These are phyloP conservation scores for Camelina sativa DNA, from an alignment of 345 rosid genomes.

Conservation along the genomic window DNA sequence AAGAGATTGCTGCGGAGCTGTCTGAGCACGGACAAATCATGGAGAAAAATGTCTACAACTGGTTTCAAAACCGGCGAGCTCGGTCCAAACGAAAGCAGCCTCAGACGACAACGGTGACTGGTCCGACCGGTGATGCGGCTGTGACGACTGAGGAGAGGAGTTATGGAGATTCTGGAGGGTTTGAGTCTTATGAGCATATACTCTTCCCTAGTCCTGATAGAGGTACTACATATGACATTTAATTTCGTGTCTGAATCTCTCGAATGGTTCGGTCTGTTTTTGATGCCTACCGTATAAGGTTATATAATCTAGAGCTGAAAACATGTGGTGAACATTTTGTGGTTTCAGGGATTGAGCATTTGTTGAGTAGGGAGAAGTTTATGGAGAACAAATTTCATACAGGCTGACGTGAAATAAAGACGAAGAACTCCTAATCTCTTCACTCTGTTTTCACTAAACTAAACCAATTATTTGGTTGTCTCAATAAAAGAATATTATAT, in stretches of 20 bases:
- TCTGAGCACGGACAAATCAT: constrained; percentile 61
- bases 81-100: constrained; percentile 64
- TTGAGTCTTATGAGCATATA: constrained; percentile 42
- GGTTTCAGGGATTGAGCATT: constrained; percentile 56
- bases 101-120: constrained; percentile 1
- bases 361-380: constrained; percentile 46
- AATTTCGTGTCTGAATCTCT: background rate
- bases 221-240: constrained; percentile 25
- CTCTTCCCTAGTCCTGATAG: constrained; percentile 47
- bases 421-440: background rate
- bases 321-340: background rate
- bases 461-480: background rate
- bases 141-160: constrained; percentile 46
- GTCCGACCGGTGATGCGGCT: constrained; percentile 35
- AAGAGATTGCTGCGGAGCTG: constrained; percentile 57
- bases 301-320: background rate
- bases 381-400: constrained; percentile 26
- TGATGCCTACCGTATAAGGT: too few species aligned
- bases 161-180: constrained; percentile 41
- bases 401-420: background rate
- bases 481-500: background rate
- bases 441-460: constrained; percentile 13
- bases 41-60: constrained; percentile 74
- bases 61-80: constrained; percentile 84
- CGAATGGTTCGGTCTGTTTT: too few species aligned